Conservation (phyloP, 805 yeast species). For the Pichia paraexigua region DNA sequence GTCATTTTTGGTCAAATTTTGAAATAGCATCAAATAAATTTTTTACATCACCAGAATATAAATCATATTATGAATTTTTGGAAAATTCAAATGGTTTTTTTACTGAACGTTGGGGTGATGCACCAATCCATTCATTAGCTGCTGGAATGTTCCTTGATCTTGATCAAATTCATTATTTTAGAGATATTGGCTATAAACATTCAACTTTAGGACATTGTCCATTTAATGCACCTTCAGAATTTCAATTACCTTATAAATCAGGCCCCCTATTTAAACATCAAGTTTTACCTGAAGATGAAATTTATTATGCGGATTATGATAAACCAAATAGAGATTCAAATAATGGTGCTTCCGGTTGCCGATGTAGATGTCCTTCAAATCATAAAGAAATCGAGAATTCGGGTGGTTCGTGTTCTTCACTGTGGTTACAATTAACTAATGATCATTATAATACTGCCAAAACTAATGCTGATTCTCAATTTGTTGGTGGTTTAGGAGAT, state of each 20-base stretch:
- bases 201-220: constrained; percentile 83
- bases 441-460: constrained; percentile 16
- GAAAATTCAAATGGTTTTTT: constrained; percentile 78
- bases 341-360: constrained; percentile 72
- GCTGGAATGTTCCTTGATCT: constrained; percentile 65
- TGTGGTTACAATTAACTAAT: constrained; percentile 36
- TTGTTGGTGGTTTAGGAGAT: constrained; percentile 9
- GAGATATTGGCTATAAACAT: constrained; percentile 89
- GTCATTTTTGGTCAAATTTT: constrained; percentile 91
- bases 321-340: constrained; percentile 9
- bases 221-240: constrained; percentile 37
- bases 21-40: constrained; percentile 82
- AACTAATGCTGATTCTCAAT: neutral
- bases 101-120: constrained; percentile 96
- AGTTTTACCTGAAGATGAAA: constrained; percentile 29
- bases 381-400: constrained; percentile 50
- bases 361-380: constrained; percentile 69
- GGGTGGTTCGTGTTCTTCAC: constrained; percentile 41
- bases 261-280: constrained; percentile 28
- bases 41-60: constrained; percentile 58
- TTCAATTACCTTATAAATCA: constrained; percentile 40
- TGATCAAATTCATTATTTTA: constrained; percentile 75
- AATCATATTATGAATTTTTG: constrained; percentile 56
- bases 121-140: constrained; percentile 87
- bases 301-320: constrained; percentile 29